Conservation (phyloP, 164 flowering plant species). For the Kalanchoe fedtschenkoi region DNA sequence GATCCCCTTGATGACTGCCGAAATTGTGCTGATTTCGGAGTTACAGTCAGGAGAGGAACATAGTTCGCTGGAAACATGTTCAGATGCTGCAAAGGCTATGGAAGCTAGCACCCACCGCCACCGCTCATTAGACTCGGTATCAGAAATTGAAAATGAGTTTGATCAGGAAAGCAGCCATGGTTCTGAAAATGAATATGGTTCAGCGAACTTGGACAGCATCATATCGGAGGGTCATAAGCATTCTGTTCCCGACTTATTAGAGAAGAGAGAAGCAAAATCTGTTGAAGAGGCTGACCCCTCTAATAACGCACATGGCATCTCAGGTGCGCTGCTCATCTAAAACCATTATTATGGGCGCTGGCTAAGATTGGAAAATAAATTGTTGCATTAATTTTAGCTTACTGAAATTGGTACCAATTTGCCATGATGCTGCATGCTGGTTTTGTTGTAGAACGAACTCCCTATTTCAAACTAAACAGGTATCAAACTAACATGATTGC, state of each 20-base stretch:
- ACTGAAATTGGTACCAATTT: too few relatives aligned
- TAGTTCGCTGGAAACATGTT: constrained; percentile 13
- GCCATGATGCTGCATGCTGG: not conserved
- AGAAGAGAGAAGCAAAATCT: constrained; percentile 18
- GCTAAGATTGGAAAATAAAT: too few relatives aligned
- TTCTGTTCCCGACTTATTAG: constrained; percentile 15
- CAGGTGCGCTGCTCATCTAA: constrained; percentile 26
- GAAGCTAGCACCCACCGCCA: constrained; percentile 20
- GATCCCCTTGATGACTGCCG: constrained; percentile 19
- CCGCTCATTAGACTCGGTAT: constrained; percentile 18
- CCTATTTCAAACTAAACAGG: not conserved
- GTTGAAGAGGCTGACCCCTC: constrained; percentile 21
- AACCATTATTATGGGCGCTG: not conserved
- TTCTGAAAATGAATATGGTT: constrained; percentile 20
- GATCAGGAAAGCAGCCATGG: constrained; percentile 17
- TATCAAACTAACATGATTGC: not conserved
- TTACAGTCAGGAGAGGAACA: not conserved
- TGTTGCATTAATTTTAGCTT: not conserved
- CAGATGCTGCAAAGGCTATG: constrained; percentile 10
- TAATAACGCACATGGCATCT: constrained; percentile 21
- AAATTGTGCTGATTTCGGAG: constrained; percentile 13
- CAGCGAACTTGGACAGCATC: constrained; percentile 18
- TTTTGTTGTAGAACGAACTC: not conserved
- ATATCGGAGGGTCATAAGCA: constrained; percentile 26
- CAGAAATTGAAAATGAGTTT: constrained; percentile 38